These are phyloP conservation scores for Paecilomyces dactylethromorphus DNA, from an alignment of 2,329 filamentous ascomycete genomes.

Conservation along the genomic window DNA sequence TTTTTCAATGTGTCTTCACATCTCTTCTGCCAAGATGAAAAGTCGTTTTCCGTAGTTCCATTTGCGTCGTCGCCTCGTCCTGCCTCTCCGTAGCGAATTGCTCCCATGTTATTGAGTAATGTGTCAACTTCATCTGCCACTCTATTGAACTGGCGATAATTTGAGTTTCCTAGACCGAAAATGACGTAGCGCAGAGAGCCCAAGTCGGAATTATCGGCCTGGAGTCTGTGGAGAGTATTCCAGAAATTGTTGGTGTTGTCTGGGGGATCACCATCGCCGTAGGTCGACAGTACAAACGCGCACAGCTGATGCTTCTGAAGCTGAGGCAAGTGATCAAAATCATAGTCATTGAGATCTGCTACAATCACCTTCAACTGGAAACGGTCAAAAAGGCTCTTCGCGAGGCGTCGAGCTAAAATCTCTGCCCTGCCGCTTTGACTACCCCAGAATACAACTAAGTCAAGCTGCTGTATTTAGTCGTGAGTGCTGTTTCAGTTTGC, in stretches of 20 bases:
- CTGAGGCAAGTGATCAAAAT: background rate
- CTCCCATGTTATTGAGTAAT: conserved; percentile 2
- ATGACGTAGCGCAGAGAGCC: conserved; percentile 19
- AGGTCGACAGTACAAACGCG: conserved; percentile 32
- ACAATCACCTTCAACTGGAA: background rate
- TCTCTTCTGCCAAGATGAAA: background rate
- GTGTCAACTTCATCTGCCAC: conserved; percentile 24
- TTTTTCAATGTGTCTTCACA: background rate
- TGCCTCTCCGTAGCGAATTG: background rate
- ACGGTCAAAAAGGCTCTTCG: background rate
- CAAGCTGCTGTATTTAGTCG: too few relatives aligned
- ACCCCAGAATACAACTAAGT: conserved; percentile 1
- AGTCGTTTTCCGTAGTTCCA: background rate
- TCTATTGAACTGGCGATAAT: conserved; percentile 34
- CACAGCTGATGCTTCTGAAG: background rate
- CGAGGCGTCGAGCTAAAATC: background rate
- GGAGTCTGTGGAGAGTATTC: conserved; percentile 15
- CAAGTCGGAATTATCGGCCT: conserved; percentile 2
- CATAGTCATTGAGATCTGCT: background rate
- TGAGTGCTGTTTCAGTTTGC: too few relatives aligned
- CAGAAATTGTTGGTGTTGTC: conserved; percentile 30
- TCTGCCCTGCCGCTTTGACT: background rate
- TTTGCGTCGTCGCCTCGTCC: background rate
- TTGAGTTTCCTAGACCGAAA: conserved; percentile 36
- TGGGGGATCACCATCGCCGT: conserved; percentile 37